Percentiles rank a stretch among this genome's conserved stretches.
Evolutionary conservation across 768 basidiomycete genomes (phyloP).

Genomic region (Boletus huronensis): DNA sequence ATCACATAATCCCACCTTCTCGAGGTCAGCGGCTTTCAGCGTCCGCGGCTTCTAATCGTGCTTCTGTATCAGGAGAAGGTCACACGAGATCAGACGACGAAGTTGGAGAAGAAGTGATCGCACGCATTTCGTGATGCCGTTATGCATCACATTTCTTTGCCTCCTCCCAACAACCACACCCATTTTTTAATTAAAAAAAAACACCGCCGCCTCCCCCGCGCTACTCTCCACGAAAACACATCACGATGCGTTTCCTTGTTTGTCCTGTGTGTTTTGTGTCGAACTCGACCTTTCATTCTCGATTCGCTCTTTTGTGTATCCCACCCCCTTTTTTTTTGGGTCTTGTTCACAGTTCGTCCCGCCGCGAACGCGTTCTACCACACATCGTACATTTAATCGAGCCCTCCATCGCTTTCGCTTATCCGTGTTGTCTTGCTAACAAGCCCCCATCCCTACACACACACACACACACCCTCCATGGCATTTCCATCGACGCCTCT

Average conservation of each 20-base stretch:
- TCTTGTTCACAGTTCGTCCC: background rate
- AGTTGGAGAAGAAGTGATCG: slow-evolving; percentile 14
- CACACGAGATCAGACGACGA: slow-evolving; percentile 22
- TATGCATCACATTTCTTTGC: slow-evolving; percentile 1
- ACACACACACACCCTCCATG: too few species aligned
- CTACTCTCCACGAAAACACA: slow-evolving; percentile 22
- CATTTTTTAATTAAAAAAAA: background rate
- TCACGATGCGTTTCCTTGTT: slow-evolving; percentile 18
- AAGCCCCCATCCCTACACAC: background rate
- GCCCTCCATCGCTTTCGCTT: slow-evolving; percentile 13
- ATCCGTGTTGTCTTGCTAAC: slow-evolving; percentile 23
- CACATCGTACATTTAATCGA: slow-evolving; percentile 25
- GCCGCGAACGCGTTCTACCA: slow-evolving; percentile 1
- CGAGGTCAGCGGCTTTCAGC: slow-evolving; percentile 14
- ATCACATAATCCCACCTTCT: slow-evolving; percentile 19
- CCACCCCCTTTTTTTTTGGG: background rate
- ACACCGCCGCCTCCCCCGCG: slow-evolving; percentile 5
- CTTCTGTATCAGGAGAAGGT: slow-evolving; percentile 13
- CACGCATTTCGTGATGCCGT: slow-evolving; percentile 15
- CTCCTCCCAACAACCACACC: background rate
- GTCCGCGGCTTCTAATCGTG: slow-evolving; percentile 8
- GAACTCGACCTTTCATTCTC: background rate
- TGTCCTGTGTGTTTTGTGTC: background rate
- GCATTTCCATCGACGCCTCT: background rate
- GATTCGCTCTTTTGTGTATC: slow-evolving; percentile 1